phyloP scores from a whole-genome alignment of 768 basidiomycete genomes.

The Grammothele lineata region DNA sequence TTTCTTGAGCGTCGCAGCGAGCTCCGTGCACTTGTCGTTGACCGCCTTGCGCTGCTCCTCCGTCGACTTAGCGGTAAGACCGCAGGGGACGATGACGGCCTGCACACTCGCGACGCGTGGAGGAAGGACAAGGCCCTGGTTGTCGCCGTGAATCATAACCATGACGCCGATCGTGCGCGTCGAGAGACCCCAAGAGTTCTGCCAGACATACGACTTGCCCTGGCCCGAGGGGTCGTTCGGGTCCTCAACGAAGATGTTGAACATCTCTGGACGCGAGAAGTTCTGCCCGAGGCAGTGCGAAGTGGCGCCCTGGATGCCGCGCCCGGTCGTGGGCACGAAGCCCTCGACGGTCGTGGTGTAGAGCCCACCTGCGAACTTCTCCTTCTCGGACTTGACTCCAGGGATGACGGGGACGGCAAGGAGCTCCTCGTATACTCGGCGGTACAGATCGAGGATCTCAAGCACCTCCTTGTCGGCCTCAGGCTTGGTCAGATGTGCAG shows the following conservation, averaged over 20 bases:
- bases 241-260: conserved; percentile 96
- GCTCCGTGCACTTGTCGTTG: conserved; percentile 70
- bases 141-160: conserved; percentile 99
- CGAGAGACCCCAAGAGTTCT: conserved; percentile 97
- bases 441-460: conserved; percentile 94
- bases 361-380: conserved; percentile 96
- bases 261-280: conserved; percentile 95
- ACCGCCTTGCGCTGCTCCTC: conserved; percentile 67
- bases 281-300: conserved; percentile 98
- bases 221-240: conserved; percentile 68
- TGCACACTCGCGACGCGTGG: conserved; percentile 93
- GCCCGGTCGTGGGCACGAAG: conserved; percentile 94
- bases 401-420: conserved; percentile 97
- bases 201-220: conserved; percentile 85
- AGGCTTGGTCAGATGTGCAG: conserved; percentile 81
- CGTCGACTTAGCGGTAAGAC: conserved; percentile 81
- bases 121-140: conserved; percentile 96
- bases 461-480: conserved; percentile 92
- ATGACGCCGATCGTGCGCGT: conserved; percentile 97
- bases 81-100: conserved; percentile 89
- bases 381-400: conserved; percentile 97
- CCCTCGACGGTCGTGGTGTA: conserved; percentile 99
- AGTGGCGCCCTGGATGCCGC: conserved; percentile 97
- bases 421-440: conserved; percentile 92
- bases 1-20: conserved; percentile 69